Evolutionary conservation across 257 asterid genomes (phyloP).

Genomic region (Voacanga thouarsii): DNA sequence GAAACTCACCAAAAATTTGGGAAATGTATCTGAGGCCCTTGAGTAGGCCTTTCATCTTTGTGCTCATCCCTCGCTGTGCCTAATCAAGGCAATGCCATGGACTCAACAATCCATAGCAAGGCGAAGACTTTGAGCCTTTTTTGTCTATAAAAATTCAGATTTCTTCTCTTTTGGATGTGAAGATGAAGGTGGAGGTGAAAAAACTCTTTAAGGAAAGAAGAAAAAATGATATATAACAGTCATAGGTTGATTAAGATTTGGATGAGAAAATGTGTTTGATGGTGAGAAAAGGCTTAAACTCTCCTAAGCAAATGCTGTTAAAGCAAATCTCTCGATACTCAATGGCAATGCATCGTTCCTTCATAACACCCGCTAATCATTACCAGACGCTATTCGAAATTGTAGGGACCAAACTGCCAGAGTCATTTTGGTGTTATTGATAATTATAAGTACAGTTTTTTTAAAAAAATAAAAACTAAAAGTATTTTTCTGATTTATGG

Average conservation of each 20-base stretch:
- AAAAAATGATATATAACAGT: conserved; percentile 8
- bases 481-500: no score
- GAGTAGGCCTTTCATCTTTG: conserved; percentile 87
- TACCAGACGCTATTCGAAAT: conserved; percentile 35
- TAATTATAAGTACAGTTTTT: no score
- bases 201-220: conserved; percentile 2
- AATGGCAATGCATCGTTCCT: conserved; percentile 42
- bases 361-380: conserved; percentile 24
- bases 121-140: conserved; percentile 13
- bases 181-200: conserved; percentile 5
- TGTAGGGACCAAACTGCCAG: conserved; percentile 19
- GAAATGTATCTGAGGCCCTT: conserved; percentile 95
- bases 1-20: conserved; percentile 73
- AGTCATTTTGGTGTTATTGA: background rate
- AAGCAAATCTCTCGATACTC: conserved; percentile 42
- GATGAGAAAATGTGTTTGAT: conserved; percentile 6
- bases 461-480: background rate
- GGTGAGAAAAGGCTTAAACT: conserved; percentile 24
- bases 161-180: background rate
- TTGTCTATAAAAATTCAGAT: background rate
- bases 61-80: conserved; percentile 32
- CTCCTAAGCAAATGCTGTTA: conserved; percentile 33
- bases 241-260: conserved; percentile 4
- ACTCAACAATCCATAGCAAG: conserved; percentile 40
- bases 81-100: conserved; percentile 47